Evolutionary conservation across 345 rosid genomes (phyloP).

Genomic region (Salix purpurea): DNA sequence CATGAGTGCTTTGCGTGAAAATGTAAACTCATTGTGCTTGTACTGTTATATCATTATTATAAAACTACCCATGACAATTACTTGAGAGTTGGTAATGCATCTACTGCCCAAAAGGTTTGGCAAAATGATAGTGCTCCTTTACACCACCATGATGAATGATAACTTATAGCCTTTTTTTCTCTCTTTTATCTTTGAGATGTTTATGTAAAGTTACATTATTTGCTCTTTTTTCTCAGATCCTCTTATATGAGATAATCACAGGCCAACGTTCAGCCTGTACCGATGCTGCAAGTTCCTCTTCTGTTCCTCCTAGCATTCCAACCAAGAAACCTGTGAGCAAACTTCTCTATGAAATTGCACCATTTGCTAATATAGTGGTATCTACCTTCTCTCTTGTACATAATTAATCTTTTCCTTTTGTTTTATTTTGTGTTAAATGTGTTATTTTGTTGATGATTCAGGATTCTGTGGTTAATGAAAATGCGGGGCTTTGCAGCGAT

Average conservation of each 20-base stretch:
- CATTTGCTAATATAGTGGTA: conserved; percentile 36
- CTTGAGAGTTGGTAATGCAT: not conserved
- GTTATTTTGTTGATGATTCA: conserved; percentile 29
- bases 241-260: conserved; percentile 72
- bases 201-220: not conserved
- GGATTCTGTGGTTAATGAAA: conserved; percentile 36
- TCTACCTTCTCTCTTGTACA: conserved; percentile 13
- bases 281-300: conserved; percentile 84
- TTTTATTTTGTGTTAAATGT: conserved; percentile 3
- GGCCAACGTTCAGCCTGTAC: conserved; percentile 61
- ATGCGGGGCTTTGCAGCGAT: conserved; percentile 25
- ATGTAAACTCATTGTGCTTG: not conserved
- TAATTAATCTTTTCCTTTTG: not conserved
- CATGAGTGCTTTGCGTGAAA: not conserved
- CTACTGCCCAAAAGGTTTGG: not conserved
- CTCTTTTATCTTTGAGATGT: not conserved
- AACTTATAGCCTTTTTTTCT: not conserved
- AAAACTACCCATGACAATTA: not conserved
- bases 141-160: not conserved
- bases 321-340: conserved; percentile 54
- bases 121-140: not conserved
- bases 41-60: not conserved
- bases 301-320: conserved; percentile 55
- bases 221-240: conserved; percentile 40
- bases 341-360: conserved; percentile 60